These are phyloP conservation scores for Pelagophyceae sp. DNA, from an alignment of 352 stramenopile species.

Conservation along the genomic window DNA sequence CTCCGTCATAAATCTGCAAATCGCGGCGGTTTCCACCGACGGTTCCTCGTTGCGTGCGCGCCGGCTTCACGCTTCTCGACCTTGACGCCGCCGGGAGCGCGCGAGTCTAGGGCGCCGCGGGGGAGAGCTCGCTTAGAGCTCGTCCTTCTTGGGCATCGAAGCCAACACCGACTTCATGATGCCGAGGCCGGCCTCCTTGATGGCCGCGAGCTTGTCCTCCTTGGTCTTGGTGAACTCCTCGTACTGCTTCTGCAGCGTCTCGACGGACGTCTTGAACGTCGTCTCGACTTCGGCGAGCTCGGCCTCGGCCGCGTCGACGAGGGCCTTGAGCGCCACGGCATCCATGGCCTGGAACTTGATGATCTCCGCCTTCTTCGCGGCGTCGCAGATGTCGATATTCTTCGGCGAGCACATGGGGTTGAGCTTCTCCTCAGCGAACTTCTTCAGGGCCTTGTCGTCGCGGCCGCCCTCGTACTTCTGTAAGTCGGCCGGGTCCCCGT, in stretches of 20 bases:
- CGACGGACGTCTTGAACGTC: slow-evolving; percentile 17
- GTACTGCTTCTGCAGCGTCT: slow-evolving; percentile 23
- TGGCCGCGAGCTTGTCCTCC: slow-evolving; percentile 13
- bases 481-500: slow-evolving; percentile 19
- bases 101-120: too few relatives aligned
- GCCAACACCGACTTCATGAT: slow-evolving; percentile 26
- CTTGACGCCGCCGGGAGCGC: too few relatives aligned
- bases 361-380: slow-evolving; percentile 24
- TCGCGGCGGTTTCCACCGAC: too few relatives aligned
- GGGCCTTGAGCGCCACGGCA: background rate
- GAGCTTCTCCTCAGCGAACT: slow-evolving; percentile 16
- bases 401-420: slow-evolving; percentile 23
- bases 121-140: too few relatives aligned
- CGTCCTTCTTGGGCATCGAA: slow-evolving; percentile 1
- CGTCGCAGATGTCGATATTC: slow-evolving; percentile 26
- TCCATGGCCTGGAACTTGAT: slow-evolving; percentile 18
- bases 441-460: slow-evolving; percentile 5
- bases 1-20: too few relatives aligned
- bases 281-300: slow-evolving; percentile 20
- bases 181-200: slow-evolving; percentile 23
- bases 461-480: slow-evolving; percentile 28
- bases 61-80: too few relatives aligned
- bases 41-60: too few relatives aligned
- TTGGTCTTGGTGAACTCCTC: slow-evolving; percentile 19
- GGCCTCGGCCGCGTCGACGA: slow-evolving; percentile 1